Evolutionary conservation across 1,284 basidiomycete species (phyloP).

Genomic region (Cronartium quercuum): DNA sequence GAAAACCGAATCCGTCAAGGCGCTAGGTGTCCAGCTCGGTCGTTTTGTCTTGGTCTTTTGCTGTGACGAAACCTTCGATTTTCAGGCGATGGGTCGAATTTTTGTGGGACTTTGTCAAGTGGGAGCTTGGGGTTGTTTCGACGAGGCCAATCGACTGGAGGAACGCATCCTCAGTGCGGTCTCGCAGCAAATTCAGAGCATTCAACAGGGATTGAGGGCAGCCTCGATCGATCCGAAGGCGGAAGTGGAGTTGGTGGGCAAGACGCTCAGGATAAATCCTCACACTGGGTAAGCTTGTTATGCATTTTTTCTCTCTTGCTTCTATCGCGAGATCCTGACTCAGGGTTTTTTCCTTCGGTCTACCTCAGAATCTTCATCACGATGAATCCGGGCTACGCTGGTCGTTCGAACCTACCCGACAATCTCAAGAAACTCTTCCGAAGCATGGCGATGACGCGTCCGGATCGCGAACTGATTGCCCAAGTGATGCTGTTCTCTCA

Average conservation of each 20-base stretch:
- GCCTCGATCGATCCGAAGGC: constrained; percentile 72
- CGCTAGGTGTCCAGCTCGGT: constrained; percentile 92
- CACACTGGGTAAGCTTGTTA: constrained; percentile 65
- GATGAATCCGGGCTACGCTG: constrained; percentile 94
- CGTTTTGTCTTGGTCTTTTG: constrained; percentile 98
- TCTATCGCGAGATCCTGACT: too few species aligned
- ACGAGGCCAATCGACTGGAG: constrained; percentile 80
- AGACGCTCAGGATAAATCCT: constrained; percentile 82
- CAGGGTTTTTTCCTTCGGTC: constrained; percentile 20
- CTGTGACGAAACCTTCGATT: constrained; percentile 99
- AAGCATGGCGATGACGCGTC: constrained; percentile 98
- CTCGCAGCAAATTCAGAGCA: constrained; percentile 97
- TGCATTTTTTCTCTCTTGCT: neutral
- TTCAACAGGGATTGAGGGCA: constrained; percentile 85
- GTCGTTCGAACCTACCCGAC: constrained; percentile 91
- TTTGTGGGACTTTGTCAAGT: constrained; percentile 98
- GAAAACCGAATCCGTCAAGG: constrained; percentile 99
- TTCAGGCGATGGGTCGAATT: constrained; percentile 99
- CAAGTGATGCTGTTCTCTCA: constrained; percentile 99
- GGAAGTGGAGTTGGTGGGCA: constrained; percentile 94
- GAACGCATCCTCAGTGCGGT: constrained; percentile 97
- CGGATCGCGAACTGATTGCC: constrained; percentile 94
- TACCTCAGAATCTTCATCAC: constrained; percentile 81
- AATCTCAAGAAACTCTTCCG: constrained; percentile 90
- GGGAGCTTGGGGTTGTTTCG: constrained; percentile 98